phyloP scores from a whole-genome alignment of 192 early-diverging fungal genomes.

The Chytriomyces sp. region DNA sequence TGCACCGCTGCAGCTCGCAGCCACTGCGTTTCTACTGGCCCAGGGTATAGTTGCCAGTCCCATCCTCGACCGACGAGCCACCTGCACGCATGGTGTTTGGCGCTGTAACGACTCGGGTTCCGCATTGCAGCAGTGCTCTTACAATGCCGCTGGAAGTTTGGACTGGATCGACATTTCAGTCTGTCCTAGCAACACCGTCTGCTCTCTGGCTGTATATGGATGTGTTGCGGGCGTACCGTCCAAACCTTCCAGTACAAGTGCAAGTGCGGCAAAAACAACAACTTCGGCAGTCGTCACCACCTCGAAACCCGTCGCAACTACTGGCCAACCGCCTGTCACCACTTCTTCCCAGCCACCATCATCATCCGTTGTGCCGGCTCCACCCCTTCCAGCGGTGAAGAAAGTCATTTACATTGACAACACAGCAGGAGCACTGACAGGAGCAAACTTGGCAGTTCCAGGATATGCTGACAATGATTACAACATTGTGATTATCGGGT shows the following conservation, averaged over 20 bases:
- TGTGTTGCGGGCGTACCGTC: background rate
- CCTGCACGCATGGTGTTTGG: background rate
- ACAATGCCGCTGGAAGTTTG: background rate
- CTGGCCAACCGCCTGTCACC: constrained; percentile 3
- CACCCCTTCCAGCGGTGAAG: constrained; percentile 34
- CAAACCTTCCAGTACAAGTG: background rate
- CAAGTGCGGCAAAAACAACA: background rate
- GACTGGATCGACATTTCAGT: background rate
- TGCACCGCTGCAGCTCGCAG: too few species aligned
- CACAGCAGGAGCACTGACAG: constrained; percentile 29
- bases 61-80: too few species aligned
- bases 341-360: constrained; percentile 1
- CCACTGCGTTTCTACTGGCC: too few species aligned
- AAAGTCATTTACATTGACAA: constrained; percentile 46
- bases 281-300: background rate
- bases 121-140: constrained; percentile 14
- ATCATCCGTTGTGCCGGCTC: constrained; percentile 28
- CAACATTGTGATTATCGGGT: constrained; percentile 47
- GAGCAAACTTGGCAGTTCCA: constrained; percentile 37
- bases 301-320: background rate
- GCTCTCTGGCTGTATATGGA: background rate
- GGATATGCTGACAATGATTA: constrained; percentile 42
- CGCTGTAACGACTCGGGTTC: background rate
- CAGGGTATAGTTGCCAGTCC: too few species aligned
- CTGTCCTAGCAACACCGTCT: background rate